Percentiles rank a stretch among this genome's conserved stretches.
phyloP scores from a whole-genome alignment of 768 basidiomycete species.

The Lactarius quietus region DNA sequence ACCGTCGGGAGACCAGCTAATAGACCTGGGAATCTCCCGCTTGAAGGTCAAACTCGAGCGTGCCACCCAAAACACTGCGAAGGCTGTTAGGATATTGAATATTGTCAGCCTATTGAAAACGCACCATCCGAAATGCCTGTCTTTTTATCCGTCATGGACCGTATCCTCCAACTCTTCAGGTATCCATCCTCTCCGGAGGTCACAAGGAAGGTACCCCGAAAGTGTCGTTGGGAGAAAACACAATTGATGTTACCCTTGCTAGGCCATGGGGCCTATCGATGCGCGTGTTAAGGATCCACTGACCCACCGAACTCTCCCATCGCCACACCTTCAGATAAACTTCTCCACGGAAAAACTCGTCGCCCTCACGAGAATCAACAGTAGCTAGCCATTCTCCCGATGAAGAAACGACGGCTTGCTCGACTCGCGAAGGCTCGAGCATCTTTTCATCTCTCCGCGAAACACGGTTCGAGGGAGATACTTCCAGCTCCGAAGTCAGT shows the following conservation, averaged over 20 bases:
- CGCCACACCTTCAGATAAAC: conserved; percentile 88
- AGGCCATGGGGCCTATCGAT: conserved; percentile 84
- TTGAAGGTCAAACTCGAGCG: conserved; percentile 71
- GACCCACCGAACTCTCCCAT: conserved; percentile 63
- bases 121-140: conserved; percentile 49
- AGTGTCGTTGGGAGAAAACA: conserved; percentile 56
- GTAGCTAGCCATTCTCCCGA: conserved; percentile 92
- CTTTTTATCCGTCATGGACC: conserved; percentile 42
- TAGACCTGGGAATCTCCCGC: conserved; percentile 57
- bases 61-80: conserved; percentile 71
- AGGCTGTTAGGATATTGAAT: neutral
- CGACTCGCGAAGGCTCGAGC: conserved; percentile 73
- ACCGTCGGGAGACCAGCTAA: conserved; percentile 81
- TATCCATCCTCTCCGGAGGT: conserved; percentile 72
- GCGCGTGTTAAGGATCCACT: conserved; percentile 80
- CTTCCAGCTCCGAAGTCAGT: conserved; percentile 82
- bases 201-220: conserved; percentile 47
- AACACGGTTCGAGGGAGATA: conserved; percentile 90
- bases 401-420: conserved; percentile 59
- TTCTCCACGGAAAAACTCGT: conserved; percentile 61
- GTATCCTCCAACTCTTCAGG: conserved; percentile 80
- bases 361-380: conserved; percentile 68
- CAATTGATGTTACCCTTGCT: conserved; percentile 54
- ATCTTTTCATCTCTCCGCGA: conserved; percentile 75
- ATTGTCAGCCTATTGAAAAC: conserved; percentile 23